Percentiles rank a stretch among this genome's conserved stretches.
phyloP scores from a whole-genome alignment of 140 eudicot species.

The Anethum foeniculum region DNA sequence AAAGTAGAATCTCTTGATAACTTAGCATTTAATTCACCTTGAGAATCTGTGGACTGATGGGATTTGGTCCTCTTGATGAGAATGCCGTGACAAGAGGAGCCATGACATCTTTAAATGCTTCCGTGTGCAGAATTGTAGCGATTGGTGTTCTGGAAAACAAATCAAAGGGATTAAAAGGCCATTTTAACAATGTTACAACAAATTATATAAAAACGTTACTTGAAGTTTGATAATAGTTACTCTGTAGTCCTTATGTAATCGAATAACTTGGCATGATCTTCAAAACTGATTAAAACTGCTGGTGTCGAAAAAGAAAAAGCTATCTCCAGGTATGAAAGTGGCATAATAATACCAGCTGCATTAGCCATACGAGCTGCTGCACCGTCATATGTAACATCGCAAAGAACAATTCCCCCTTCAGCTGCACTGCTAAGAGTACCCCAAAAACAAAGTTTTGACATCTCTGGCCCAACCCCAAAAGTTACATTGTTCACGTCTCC shows the following conservation, averaged over 20 bases:
- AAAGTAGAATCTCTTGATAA: background rate
- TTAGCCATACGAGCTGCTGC: background rate
- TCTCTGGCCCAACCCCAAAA: slow-evolving; percentile 11
- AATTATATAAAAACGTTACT: background rate
- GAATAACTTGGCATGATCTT: slow-evolving; percentile 6
- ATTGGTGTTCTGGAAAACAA: slow-evolving; percentile 12
- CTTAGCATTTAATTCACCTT: background rate
- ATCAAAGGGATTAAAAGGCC: background rate
- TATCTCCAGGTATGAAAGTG: slow-evolving; percentile 1
- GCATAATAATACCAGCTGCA: slow-evolving; percentile 8
- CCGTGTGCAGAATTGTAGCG: slow-evolving; percentile 4
- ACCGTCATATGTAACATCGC: slow-evolving; percentile 5
- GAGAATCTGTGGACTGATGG: slow-evolving; percentile 6
- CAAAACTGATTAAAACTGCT: background rate
- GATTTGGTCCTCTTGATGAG: slow-evolving; percentile 8
- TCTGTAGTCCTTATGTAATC: slow-evolving; percentile 8
- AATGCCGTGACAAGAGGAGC: slow-evolving; percentile 6
- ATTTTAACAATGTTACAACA: background rate
- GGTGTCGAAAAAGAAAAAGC: background rate
- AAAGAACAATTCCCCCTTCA: slow-evolving; percentile 6
- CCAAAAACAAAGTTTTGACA: background rate
- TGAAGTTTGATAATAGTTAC: background rate
- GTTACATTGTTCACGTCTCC: slow-evolving; percentile 15
- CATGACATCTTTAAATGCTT: background rate
- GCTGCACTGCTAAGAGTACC: background rate